Percentiles rank a stretch among this genome's conserved stretches.
phyloP scores from a whole-genome alignment of 805 yeast species.

The Spathaspora boniae region DNA sequence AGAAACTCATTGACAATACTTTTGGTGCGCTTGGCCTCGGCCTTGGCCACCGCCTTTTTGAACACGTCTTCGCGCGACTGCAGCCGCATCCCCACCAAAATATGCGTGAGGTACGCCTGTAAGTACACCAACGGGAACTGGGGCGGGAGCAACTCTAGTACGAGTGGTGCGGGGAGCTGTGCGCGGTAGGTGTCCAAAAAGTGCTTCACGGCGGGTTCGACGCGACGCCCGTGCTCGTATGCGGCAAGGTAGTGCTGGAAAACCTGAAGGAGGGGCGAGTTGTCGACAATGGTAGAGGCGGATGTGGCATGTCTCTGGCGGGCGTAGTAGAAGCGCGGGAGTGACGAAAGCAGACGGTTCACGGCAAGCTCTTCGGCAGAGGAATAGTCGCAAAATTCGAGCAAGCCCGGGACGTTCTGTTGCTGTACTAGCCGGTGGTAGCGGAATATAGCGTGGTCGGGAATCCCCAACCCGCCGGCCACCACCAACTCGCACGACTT shows the following conservation, averaged over 20 bases:
- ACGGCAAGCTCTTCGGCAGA: constrained; percentile 32
- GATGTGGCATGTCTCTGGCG: too few species aligned
- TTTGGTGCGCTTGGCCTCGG: constrained; percentile 17
- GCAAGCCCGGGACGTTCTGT: constrained; percentile 2
- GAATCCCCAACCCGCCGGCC: neutral
- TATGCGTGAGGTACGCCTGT: constrained; percentile 21
- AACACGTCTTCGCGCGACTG: constrained; percentile 15
- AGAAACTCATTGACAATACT: constrained; percentile 4
- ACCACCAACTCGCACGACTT: constrained; percentile 30
- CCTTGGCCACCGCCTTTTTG: constrained; percentile 26
- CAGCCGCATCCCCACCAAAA: constrained; percentile 18
- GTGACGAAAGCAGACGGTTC: too few species aligned
- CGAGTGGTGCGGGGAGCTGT: constrained; percentile 19
- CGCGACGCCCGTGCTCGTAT: constrained; percentile 5
- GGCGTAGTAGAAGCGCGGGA: too few species aligned
- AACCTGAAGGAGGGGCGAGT: too few species aligned
- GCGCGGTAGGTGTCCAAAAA: constrained; percentile 23
- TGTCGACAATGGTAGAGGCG: too few species aligned
- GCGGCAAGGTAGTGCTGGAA: constrained; percentile 16
- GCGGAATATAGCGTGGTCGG: constrained; percentile 5
- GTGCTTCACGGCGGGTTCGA: constrained; percentile 24
- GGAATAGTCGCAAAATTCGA: constrained; percentile 24
- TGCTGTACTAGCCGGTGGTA: constrained; percentile 4
- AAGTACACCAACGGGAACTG: constrained; percentile 19
- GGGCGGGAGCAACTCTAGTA: constrained; percentile 28